Conservation (phyloP, 345 rosid species). For the Jatropha curcas region DNA sequence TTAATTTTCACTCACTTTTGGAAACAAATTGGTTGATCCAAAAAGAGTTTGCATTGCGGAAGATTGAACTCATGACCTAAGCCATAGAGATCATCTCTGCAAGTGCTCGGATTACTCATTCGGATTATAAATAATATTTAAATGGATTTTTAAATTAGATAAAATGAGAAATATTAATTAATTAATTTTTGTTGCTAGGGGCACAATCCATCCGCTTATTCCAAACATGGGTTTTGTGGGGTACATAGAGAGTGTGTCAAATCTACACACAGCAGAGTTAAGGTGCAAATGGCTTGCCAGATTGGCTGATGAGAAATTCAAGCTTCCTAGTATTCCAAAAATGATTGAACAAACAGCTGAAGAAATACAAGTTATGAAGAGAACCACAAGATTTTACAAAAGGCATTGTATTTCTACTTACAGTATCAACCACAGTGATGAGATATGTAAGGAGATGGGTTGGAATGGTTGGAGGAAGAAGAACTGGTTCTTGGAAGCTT, state of each 20-base stretch:
- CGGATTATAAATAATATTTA: not conserved
- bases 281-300: constrained; percentile 72
- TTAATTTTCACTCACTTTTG: too few relatives aligned
- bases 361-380: constrained; percentile 52
- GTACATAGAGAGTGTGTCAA: constrained; percentile 70
- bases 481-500: constrained; percentile 42
- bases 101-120: too few relatives aligned
- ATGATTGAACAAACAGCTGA: constrained; percentile 40
- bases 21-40: too few relatives aligned
- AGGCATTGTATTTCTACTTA: constrained; percentile 54
- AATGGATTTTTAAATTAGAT: not conserved
- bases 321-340: constrained; percentile 41
- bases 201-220: constrained; percentile 76
- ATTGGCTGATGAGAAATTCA: constrained; percentile 50
- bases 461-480: constrained; percentile 53
- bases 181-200: constrained; percentile 29
- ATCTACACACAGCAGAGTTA: constrained; percentile 79
- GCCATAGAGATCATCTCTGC: too few relatives aligned
- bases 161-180: not conserved
- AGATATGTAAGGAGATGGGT: constrained; percentile 60
- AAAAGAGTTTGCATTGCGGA: too few relatives aligned
- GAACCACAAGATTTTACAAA: constrained; percentile 45
- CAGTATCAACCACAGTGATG: constrained; percentile 48
- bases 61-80: too few relatives aligned
- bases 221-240: constrained; percentile 85